Evolutionary conservation across 345 rosid genomes (phyloP).

Genomic region (Populus davidiana): DNA sequence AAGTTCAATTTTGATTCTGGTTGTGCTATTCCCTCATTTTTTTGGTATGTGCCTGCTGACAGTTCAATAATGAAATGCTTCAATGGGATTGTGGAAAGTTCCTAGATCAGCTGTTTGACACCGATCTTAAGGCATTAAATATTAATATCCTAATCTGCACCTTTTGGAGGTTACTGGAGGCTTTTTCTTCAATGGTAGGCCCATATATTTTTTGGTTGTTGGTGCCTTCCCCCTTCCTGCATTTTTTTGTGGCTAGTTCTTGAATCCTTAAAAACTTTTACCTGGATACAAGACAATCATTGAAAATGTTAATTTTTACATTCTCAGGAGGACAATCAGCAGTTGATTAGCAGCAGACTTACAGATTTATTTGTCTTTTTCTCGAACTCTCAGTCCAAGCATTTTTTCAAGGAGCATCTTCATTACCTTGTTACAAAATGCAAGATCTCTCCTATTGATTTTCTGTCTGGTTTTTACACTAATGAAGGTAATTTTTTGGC

Average conservation of each 20-base stretch:
- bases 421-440: slow-evolving; percentile 52
- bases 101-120: slow-evolving; percentile 47
- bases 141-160: slow-evolving; percentile 48
- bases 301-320: neutral
- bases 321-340: slow-evolving; percentile 51
- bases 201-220: slow-evolving; percentile 49
- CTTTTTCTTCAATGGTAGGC: slow-evolving; percentile 37
- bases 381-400: slow-evolving; percentile 46
- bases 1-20: neutral
- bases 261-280: neutral
- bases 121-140: slow-evolving; percentile 49
- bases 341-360: slow-evolving; percentile 34
- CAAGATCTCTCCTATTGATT: slow-evolving; percentile 58
- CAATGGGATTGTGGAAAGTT: slow-evolving; percentile 55
- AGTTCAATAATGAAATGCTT: slow-evolving; percentile 49
- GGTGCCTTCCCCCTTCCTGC: slow-evolving; percentile 15
- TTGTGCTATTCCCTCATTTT: neutral
- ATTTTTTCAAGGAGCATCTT: slow-evolving; percentile 65
- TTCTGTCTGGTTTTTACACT: slow-evolving; percentile 57
- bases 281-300: neutral
- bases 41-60: slow-evolving; percentile 22
- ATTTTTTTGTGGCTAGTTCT: slow-evolving; percentile 13
- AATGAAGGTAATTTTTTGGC: slow-evolving; percentile 52
- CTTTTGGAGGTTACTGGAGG: slow-evolving; percentile 68
- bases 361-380: slow-evolving; percentile 62